Evolutionary conservation across 1,139 yeast genomes (phyloP), one percentile per base, ranked within the genome.

Genomic region (Debaryomycetaceae sp.): DNA sequence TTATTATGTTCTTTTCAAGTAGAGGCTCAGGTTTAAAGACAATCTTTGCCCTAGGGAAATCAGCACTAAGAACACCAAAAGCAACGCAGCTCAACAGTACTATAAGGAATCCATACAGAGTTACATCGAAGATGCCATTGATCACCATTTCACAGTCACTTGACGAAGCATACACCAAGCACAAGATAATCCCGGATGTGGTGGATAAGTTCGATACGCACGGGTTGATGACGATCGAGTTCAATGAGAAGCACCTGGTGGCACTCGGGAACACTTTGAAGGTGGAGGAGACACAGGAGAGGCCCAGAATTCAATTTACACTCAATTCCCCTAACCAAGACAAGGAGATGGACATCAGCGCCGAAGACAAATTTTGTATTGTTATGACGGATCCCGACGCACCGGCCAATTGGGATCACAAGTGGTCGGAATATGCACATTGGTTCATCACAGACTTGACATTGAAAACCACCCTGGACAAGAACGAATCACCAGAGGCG

Each of bases 311-410:
- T 47, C 86, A 85, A 57, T 81, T 87, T 63, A 81, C 91, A 5
- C 69, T 83, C 49, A 79, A 80, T 51, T 68, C 79, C 24, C 64
- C 74, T 53, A 49, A 65, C 52, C 63, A 61, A 52, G 69, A 66
- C 43, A 66, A 59, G 44, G 72, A 63, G 42, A 66, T 72, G 58
- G 70, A 66, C 40, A 72, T 78, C 40, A 58, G 68, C 20, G 59
- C 66, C 22, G 61, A 67, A n/a, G 88, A 83, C 52, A 68, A 72
- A 42, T 88, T 85, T 65, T 82, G 93, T 4, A 68, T 90, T 52
- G 87, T 87, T 3, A 56, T 90, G 54, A 90, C 97, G 4, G 97
- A 90, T 62, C 97, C 97, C 1, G 97, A 90, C 69, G 97, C 97
- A 6, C 97, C 97, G 14, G 80, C 91, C 4, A 77, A 81, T 52